Evolutionary conservation across 805 yeast species (phyloP), one percentile per base, ranked within the genome.

Genomic region (Pichia manshurica): DNA sequence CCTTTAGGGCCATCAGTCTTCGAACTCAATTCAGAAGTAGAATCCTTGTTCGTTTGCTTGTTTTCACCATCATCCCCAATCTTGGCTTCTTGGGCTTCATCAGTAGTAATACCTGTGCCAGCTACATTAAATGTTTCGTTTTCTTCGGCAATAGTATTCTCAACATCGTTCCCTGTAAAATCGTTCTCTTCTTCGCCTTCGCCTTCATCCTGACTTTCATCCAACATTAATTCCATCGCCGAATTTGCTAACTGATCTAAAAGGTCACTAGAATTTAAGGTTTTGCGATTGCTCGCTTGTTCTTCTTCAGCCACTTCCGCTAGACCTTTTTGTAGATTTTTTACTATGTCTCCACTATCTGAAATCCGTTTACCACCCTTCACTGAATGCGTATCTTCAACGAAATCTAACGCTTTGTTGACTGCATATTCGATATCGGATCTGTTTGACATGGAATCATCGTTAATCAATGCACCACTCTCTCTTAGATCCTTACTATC

Each of bases 401-500:
- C 67, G 20, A 58, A 51, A 42, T 60, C 67, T 56, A 75, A 66
- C n/a, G 77, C 78, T 39, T 65, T 67, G 46, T 70, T 69, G 42
- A 75, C 71, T 58, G 78, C 76, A 39, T 67, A 71, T 54, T 77
- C 81, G 46, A 77, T 68, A 45, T 70, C 72, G 32, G 71, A 71
- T 51, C 74, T 69, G 43, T 70, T 73, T 5, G 71, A 66, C 52
- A 71, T 75, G 1, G 74, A 73, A 42, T 77, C 81, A 51, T 73
- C 81, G 40, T 59, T 57, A 29, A 74, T 63, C 48, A 80, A 65
- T 0, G 80, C 86, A 40, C 85, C 86, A 56, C 77, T 84, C 46
- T 71, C 64, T 32, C 69, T 73, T 53, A 80, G 68, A 39, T 73
- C 79, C 1, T 61, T 58, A n/a, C 71, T 61, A 19, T 58, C 57